A percentile compares a stretch with the other conserved stretches of the same genome.
Conservation (phyloP, 2,329 filamentous ascomycete species). For the Colletotrichum noveboracense region DNA sequence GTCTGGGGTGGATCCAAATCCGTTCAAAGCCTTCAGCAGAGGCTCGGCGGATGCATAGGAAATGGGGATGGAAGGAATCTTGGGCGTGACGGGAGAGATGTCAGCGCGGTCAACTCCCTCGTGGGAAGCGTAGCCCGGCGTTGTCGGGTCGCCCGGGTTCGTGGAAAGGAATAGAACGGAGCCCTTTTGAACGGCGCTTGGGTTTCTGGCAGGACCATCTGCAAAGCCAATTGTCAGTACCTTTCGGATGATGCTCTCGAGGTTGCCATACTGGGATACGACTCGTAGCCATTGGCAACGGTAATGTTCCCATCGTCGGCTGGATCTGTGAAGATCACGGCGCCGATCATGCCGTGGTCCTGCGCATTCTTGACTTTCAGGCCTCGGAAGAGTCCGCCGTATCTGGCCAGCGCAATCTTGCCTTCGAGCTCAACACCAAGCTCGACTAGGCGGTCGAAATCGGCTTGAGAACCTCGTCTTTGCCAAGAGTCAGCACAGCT, state of each 20-base stretch:
- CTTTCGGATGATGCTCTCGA: slow-evolving; percentile 26
- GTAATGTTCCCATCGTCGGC: slow-evolving; percentile 78
- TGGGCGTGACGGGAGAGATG: slow-evolving; percentile 66
- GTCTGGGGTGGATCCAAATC: slow-evolving; percentile 71
- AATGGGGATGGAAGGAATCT: slow-evolving; percentile 82
- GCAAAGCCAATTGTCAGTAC: not conserved
- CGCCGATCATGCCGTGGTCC: slow-evolving; percentile 76
- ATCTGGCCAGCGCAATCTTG: slow-evolving; percentile 80
- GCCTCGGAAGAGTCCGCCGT: slow-evolving; percentile 79
- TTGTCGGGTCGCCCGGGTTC: slow-evolving; percentile 73
- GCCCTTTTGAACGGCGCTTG: slow-evolving; percentile 79
- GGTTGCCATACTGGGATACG: slow-evolving; percentile 61
- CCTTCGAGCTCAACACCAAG: slow-evolving; percentile 74
- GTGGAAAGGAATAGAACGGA: slow-evolving; percentile 71
- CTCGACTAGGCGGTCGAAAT: slow-evolving; percentile 74
- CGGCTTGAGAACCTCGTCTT: slow-evolving; percentile 68
- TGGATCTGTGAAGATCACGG: slow-evolving; percentile 76
- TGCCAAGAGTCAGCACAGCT: not conserved
- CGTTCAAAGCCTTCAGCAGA: slow-evolving; percentile 78
- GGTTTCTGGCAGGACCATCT: slow-evolving; percentile 75
- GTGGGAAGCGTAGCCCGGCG: slow-evolving; percentile 81
- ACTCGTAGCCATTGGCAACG: slow-evolving; percentile 72
- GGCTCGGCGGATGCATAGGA: slow-evolving; percentile 80
- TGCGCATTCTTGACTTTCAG: slow-evolving; percentile 85
- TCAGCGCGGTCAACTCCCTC: slow-evolving; percentile 72